Evolutionary conservation across 108 stramenopile genomes (phyloP).

Genomic region (Nitzschia sp.): DNA sequence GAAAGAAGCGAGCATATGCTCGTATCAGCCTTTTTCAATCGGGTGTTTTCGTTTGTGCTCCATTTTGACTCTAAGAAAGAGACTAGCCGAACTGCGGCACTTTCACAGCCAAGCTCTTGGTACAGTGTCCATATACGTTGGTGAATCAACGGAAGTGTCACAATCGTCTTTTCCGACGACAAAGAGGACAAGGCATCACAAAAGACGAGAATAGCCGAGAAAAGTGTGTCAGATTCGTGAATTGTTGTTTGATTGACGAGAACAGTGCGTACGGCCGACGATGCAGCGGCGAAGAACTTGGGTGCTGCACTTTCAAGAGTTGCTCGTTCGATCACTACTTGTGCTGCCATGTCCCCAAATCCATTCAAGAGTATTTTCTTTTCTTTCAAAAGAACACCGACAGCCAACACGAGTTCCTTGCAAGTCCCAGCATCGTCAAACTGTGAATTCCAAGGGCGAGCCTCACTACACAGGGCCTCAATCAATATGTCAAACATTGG

Average conservation of each 20-base stretch:
- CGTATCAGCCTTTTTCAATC: not conserved
- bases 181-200: constrained; percentile 11
- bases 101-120: constrained; percentile 27
- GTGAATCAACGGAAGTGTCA: not conserved
- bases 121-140: constrained; percentile 31
- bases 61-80: constrained; percentile 19
- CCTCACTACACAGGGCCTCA: no score
- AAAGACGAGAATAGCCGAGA: constrained; percentile 12
- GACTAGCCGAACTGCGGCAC: constrained; percentile 17
- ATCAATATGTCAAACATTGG: no score
- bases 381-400: no score
- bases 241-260: constrained; percentile 4
- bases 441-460: no score
- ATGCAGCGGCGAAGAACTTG: constrained; percentile 26
- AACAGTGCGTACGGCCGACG: constrained; percentile 3
- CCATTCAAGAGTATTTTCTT: no score
- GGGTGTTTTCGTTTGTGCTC: not conserved
- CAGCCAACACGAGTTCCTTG: no score
- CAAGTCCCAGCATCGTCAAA: no score
- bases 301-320: constrained; percentile 13
- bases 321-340: no score
- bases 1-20: constrained; percentile 14
- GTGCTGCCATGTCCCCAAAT: no score
- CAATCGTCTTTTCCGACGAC: not conserved
- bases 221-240: constrained; percentile 17